These are phyloP conservation scores for Grosmannia serpens DNA, from an alignment of 2,329 filamentous ascomycete genomes.

Conservation along the genomic window DNA sequence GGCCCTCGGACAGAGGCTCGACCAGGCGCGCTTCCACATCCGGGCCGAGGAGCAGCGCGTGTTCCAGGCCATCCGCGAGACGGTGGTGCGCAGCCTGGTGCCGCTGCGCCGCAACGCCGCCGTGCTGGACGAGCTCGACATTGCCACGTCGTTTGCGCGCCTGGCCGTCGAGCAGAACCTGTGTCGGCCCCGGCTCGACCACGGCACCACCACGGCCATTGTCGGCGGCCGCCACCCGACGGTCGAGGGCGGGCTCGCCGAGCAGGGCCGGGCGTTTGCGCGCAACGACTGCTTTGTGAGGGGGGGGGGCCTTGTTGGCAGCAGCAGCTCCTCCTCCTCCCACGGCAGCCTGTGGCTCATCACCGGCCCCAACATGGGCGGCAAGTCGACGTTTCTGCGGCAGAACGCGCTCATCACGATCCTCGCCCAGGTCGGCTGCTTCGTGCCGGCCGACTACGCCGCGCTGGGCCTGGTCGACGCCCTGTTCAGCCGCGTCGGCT, in stretches of 20 bases:
- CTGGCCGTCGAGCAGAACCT: conserved; percentile 66
- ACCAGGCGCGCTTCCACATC: conserved; percentile 67
- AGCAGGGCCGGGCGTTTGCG: conserved; percentile 54
- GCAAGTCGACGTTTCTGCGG: conserved; percentile 89
- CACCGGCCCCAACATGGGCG: conserved; percentile 93
- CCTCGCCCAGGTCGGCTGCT: conserved; percentile 83
- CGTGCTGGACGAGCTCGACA: conserved; percentile 89
- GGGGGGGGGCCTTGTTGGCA: conserved; percentile 19
- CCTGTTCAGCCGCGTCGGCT: conserved; percentile 86
- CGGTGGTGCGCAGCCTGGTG: conserved; percentile 71
- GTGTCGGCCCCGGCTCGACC: conserved; percentile 60
- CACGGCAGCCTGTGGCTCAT: conserved; percentile 51
- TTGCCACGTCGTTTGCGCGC: conserved; percentile 72
- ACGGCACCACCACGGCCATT: conserved; percentile 57
- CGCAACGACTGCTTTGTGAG: conserved; percentile 53
- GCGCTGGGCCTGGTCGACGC: conserved; percentile 89
- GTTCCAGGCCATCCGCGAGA: conserved; percentile 60
- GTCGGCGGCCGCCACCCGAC: conserved; percentile 84
- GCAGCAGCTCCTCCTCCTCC: no score
- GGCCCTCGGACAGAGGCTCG: conserved; percentile 63
- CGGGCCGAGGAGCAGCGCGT: conserved; percentile 74
- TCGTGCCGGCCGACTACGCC: conserved; percentile 79
- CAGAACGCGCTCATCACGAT: conserved; percentile 94
- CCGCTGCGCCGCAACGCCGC: conserved; percentile 78
- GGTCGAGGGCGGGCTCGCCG: conserved; percentile 70